These are phyloP conservation scores for Arthrobotrys conoides DNA, from an alignment of 2,329 filamentous ascomycete species.

Conservation along the genomic window DNA sequence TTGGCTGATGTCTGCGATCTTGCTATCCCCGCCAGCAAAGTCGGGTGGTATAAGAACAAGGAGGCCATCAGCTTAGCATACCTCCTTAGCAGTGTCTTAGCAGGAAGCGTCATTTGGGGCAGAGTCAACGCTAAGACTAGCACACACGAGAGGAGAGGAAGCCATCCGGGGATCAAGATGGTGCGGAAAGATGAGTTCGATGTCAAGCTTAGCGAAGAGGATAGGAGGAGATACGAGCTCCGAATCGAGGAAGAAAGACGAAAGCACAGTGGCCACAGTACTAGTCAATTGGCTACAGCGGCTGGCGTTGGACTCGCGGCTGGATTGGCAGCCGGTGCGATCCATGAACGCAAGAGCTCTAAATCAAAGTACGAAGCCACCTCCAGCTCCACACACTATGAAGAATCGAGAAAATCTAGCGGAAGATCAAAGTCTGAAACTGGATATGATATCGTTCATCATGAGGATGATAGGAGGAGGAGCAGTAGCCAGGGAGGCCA, in stretches of 20 bases:
- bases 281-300: conserved; percentile 1
- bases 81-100: conserved; percentile 41
- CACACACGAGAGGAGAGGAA: conserved; percentile 11
- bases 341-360: conserved; percentile 13
- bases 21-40: conserved; percentile 50
- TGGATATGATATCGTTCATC: conserved; percentile 8
- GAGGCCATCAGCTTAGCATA: conserved; percentile 46
- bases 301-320: conserved; percentile 13
- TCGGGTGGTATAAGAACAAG: conserved; percentile 59
- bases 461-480: conserved; percentile 15
- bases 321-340: conserved; percentile 2
- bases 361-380: conserved; percentile 20
- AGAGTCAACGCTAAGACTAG: conserved; percentile 47
- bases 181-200: conserved; percentile 48
- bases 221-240: conserved; percentile 27
- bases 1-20: conserved; percentile 56
- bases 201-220: conserved; percentile 23
- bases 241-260: conserved; percentile 23
- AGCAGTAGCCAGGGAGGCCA: conserved; percentile 20
- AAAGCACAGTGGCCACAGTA: conserved; percentile 4
- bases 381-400: conserved; percentile 16
- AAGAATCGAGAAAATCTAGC: conserved; percentile 8
- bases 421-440: conserved; percentile 25
- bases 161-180: conserved; percentile 45
- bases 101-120: conserved; percentile 56